These are phyloP conservation scores for Termitomyces sp. DNA, from an alignment of 768 basidiomycete species.

Conservation along the genomic window DNA sequence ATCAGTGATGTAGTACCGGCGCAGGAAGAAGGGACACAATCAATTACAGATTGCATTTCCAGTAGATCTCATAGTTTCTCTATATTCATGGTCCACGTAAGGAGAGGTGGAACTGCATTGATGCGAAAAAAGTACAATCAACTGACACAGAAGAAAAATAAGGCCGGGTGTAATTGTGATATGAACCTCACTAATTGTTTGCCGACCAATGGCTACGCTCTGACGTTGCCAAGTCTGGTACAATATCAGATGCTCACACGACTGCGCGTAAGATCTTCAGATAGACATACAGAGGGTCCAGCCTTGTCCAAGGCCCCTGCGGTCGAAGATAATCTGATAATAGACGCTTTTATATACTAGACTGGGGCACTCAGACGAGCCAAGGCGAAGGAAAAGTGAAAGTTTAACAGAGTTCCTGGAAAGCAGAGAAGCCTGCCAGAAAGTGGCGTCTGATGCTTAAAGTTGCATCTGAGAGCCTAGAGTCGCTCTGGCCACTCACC, in stretches of 20 bases:
- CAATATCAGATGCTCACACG: background rate
- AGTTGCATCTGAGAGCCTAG: background rate
- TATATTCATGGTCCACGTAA: background rate
- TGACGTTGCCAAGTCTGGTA: background rate
- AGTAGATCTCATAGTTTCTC: too few species aligned
- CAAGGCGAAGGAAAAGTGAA: background rate
- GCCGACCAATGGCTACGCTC: background rate
- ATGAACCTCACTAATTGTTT: background rate
- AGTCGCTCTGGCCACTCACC: background rate
- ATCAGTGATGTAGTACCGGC: too few species aligned
- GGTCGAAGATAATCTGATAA: background rate
- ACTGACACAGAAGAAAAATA: background rate
- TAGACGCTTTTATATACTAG: background rate
- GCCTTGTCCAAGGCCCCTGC: background rate
- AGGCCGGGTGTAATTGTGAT: too few species aligned
- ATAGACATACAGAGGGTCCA: background rate
- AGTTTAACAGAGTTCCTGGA: background rate
- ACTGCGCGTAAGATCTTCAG: background rate
- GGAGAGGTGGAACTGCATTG: background rate
- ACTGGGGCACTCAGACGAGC: background rate
- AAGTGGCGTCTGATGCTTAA: background rate
- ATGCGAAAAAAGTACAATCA: background rate
- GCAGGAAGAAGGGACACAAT: too few species aligned
- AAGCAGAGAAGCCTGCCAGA: background rate
- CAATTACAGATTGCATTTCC: too few species aligned